A percentile compares a stretch with the other conserved stretches of the same genome.
These are phyloP conservation scores for Leishmania mexicana DNA, from an alignment of 208 protist genomes.

Conservation along the genomic window DNA sequence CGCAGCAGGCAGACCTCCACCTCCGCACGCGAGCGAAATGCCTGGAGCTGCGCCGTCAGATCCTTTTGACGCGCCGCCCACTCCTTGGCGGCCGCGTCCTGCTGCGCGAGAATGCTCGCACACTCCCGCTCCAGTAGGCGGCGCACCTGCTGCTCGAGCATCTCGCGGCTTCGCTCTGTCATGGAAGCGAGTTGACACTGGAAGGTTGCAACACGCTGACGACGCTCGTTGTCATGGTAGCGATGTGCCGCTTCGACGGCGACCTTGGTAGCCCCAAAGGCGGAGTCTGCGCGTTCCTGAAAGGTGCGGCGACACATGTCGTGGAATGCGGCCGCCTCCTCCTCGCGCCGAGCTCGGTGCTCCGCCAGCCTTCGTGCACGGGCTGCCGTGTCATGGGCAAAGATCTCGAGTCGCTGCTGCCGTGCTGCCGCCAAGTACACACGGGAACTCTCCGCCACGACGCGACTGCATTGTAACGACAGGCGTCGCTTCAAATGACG, in stretches of 20 bases:
- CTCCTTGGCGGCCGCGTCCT: slow-evolving; percentile 12
- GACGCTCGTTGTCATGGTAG: slow-evolving; percentile 6
- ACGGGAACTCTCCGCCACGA: slow-evolving; percentile 14
- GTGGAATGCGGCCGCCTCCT: slow-evolving; percentile 7
- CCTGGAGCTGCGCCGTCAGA: slow-evolving; percentile 12
- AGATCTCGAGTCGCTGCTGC: slow-evolving; percentile 16
- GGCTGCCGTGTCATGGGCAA: slow-evolving; percentile 10
- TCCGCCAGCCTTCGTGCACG: slow-evolving; percentile 9
- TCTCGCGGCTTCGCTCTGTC: slow-evolving; percentile 15
- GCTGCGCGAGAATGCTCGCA: slow-evolving; percentile 12
- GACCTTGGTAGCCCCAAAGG: slow-evolving; percentile 19
- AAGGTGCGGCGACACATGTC: slow-evolving; percentile 16
- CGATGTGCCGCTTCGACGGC: slow-evolving; percentile 12
- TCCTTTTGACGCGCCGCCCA: slow-evolving; percentile 9
- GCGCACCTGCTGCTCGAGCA: slow-evolving; percentile 24
- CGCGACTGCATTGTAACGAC: slow-evolving; percentile 12
- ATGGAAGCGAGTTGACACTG: slow-evolving; percentile 15
- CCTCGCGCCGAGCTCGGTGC: slow-evolving; percentile 2
- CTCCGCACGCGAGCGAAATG: slow-evolving; percentile 17
- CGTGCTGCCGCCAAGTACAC: slow-evolving; percentile 10
- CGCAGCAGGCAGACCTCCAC: slow-evolving; percentile 17
- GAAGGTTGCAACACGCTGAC: slow-evolving; percentile 23
- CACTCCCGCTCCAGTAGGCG: slow-evolving; percentile 8
- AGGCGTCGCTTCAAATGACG: slow-evolving; percentile 27
- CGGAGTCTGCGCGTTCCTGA: slow-evolving; percentile 17